A percentile compares a stretch with the other conserved stretches of the same genome.
Conservation (phyloP, 2,329 filamentous ascomycete species). For the Pseudogymnoascus sp. region DNA sequence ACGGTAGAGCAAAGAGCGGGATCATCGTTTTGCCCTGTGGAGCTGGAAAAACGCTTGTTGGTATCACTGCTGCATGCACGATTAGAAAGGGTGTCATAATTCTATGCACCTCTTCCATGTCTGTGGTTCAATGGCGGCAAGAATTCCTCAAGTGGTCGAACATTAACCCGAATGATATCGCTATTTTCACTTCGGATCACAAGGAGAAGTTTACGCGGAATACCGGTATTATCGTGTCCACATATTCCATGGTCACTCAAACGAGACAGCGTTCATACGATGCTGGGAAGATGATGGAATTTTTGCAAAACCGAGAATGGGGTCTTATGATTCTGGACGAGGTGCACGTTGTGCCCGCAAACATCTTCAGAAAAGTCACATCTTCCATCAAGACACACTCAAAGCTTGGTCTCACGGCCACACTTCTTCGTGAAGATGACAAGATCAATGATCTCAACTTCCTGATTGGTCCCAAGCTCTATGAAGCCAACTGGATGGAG, state of each 20-base stretch:
- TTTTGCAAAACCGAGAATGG: constrained; percentile 84
- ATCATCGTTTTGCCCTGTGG: constrained; percentile 96
- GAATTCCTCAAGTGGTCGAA: constrained; percentile 99
- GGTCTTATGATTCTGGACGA: constrained; percentile 95
- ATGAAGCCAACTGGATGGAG: constrained; percentile 99
- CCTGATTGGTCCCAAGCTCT: constrained; percentile 91
- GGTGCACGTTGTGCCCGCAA: constrained; percentile 93
- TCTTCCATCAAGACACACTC: constrained; percentile 89
- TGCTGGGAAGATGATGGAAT: constrained; percentile 95
- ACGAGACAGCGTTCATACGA: constrained; percentile 82
- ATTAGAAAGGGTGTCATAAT: constrained; percentile 96
- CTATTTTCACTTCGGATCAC: constrained; percentile 88
- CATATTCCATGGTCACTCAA: constrained; percentile 98
- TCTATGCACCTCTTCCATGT: constrained; percentile 95
- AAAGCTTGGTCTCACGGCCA: constrained; percentile 90
- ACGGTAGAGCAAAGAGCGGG: constrained; percentile 91
- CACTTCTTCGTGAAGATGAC: constrained; percentile 89
- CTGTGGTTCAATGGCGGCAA: constrained; percentile 89
- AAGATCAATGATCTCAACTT: constrained; percentile 98
- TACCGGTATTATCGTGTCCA: constrained; percentile 94
- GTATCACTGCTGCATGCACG: constrained; percentile 96
- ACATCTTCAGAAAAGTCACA: constrained; percentile 92
- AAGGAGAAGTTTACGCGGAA: constrained; percentile 80
- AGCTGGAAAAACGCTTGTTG: constrained; percentile 92
- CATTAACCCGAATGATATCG: constrained; percentile 86